Base-by-base conservation (phyloP, 805 yeast genomes). In the Blastobotrys parvus region DNA sequence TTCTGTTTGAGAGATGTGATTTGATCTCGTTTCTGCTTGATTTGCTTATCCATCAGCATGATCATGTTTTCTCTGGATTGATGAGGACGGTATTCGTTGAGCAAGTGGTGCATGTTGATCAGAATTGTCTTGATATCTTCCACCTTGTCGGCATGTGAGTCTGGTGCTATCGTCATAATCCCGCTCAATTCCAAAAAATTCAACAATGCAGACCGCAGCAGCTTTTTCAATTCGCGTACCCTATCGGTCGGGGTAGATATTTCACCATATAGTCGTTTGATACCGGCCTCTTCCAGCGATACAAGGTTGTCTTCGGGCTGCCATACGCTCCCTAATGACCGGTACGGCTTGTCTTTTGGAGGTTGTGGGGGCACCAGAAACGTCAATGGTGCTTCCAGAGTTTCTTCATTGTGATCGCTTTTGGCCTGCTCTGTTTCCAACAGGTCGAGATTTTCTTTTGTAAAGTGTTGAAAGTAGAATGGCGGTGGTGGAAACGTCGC, bases 401-500 rank as follows among this genome's bases (percentile, higher is more conserved):
- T 20, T 11, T 23, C 21, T 13, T 31, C 22, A 4, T 31, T 32
- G 5, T 20, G 22, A 6, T 29, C 21, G 22, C 47, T 42, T 1
- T 55, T 56, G 21, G 38, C 50, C 30, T 39, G 35, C 19, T 39
- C 36, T 16, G 56, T 50, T 11, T 55, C 50, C 38, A 38, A 59
- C 45, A 69, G 71, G 17, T 61, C 65, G n/a, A 75, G 51, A 56
- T 88, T 87, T 46, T 76, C 84, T 2, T 66, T 57, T 0, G 95
- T 85, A 67, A 86, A 90, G 54, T 71, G 76, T 57, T 78, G 75
- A 51, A 77, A 74, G 57, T 77, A 86, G 6, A 84, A 83, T 6
- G 98, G 98, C 2, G 98, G 97, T 1, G 94, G 94, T 2, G 98
- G 98, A 53, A 85, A 92, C 34, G 90, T 69, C 4, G 95, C 78